Conservation (phyloP, 2,329 filamentous ascomycete species). For the Mollisiaceae sp. region DNA sequence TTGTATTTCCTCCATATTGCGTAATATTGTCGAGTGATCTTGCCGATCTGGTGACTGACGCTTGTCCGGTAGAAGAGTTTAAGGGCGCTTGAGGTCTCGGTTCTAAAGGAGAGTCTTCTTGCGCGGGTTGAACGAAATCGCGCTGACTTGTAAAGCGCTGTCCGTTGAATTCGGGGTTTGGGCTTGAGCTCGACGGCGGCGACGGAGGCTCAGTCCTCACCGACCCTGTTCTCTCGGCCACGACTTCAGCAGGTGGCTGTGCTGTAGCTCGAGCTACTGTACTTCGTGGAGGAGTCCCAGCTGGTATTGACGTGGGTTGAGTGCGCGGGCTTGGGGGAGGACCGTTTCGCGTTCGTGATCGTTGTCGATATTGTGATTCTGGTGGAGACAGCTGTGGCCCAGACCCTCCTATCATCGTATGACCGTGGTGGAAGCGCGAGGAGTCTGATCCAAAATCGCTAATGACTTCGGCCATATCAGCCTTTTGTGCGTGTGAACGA, state of each 20-base stretch:
- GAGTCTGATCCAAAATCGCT: constrained; percentile 77
- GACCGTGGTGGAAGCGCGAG: constrained; percentile 61
- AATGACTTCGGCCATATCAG: constrained; percentile 66
- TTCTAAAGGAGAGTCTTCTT: constrained; percentile 21
- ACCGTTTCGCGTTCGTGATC: constrained; percentile 36
- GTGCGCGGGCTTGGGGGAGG: constrained; percentile 36
- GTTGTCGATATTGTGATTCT: constrained; percentile 45
- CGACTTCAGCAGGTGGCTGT: constrained; percentile 22
- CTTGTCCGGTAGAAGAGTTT: neutral
- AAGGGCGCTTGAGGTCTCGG: constrained; percentile 4
- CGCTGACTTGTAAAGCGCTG: constrained; percentile 39
- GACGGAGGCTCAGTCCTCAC: constrained; percentile 35
- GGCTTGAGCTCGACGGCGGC: constrained; percentile 40
- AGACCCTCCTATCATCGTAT: constrained; percentile 65
- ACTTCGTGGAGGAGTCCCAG: constrained; percentile 36
- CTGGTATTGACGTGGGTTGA: constrained; percentile 30
- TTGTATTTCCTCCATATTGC: constrained; percentile 50
- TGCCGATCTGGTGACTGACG: constrained; percentile 36
- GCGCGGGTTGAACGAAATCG: constrained; percentile 23
- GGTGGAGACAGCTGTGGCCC: constrained; percentile 53
- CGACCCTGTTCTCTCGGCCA: constrained; percentile 20
- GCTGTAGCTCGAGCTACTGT: constrained; percentile 27
- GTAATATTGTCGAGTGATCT: constrained; percentile 46
- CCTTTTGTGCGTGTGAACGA: constrained; percentile 32
- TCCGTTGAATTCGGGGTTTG: constrained; percentile 31